Evolutionary conservation across 1,284 basidiomycete genomes (phyloP).

Genomic region (Austroboletus novae-zelandiae): DNA sequence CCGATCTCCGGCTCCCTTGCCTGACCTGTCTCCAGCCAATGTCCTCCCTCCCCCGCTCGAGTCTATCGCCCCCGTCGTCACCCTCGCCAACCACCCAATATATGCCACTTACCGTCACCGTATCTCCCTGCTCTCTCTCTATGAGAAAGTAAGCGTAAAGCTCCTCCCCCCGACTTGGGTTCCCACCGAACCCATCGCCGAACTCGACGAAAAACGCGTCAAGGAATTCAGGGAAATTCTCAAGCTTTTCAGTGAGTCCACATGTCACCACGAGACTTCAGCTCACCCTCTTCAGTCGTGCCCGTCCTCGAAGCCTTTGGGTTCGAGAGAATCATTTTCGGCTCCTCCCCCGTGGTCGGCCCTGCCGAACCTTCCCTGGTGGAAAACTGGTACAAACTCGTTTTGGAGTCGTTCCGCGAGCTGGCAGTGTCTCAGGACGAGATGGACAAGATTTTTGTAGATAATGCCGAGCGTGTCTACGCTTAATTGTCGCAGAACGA

Average conservation of each 20-base stretch:
- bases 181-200: constrained; percentile 24
- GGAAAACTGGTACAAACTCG: constrained; percentile 79
- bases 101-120: constrained; percentile 76
- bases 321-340: constrained; percentile 59
- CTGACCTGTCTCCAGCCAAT: constrained; percentile 56
- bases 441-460: constrained; percentile 69
- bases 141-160: constrained; percentile 72
- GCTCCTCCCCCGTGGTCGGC: constrained; percentile 49
- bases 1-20: constrained; percentile 1
- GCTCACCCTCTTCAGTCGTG: constrained; percentile 49
- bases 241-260: constrained; percentile 83
- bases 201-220: constrained; percentile 37
- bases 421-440: constrained; percentile 77
- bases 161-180: constrained; percentile 77
- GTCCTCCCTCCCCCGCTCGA: constrained; percentile 83
- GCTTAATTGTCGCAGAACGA: constrained; percentile 20
- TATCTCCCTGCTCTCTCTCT: constrained; percentile 73
- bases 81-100: constrained; percentile 70
- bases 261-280: constrained; percentile 1
- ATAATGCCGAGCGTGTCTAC: constrained; percentile 68
- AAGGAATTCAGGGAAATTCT: constrained; percentile 76
- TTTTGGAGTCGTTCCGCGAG: constrained; percentile 78
- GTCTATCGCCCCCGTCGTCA: constrained; percentile 66
- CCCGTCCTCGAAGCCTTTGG: constrained; percentile 72
- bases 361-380: constrained; percentile 54